Evolutionary conservation across 179 eudicot genomes (phyloP).

Genomic region (Patellifolia procumbens): DNA sequence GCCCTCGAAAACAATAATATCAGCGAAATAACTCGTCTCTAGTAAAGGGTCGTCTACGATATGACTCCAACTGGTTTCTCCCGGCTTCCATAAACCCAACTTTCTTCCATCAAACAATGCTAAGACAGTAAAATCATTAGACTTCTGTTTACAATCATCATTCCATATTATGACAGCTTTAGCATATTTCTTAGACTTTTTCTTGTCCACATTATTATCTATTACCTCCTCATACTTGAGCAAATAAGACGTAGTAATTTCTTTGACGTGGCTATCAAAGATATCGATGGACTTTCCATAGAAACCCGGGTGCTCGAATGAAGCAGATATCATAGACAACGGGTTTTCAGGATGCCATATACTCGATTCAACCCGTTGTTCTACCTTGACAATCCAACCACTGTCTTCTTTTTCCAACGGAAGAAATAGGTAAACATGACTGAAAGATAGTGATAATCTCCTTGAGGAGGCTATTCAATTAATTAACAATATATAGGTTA

Average conservation of each 20-base stretch:
- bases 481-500: too few relatives aligned
- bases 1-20: background rate
- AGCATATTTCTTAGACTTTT: background rate
- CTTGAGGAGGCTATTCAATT: too few relatives aligned
- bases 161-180: background rate
- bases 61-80: background rate
- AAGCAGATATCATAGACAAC: background rate
- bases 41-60: background rate
- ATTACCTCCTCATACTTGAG: background rate
- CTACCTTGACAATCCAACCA: conserved; percentile 4
- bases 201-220: too few relatives aligned
- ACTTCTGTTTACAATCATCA: background rate
- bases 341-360: background rate
- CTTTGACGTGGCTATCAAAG: background rate
- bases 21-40: background rate
- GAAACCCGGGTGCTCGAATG: background rate
- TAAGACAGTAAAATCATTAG: background rate
- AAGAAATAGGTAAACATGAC: background rate
- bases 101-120: background rate
- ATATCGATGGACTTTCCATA: background rate
- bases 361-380: background rate
- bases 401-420: background rate
- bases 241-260: background rate
- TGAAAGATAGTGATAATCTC: too few relatives aligned
- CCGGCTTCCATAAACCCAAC: too few relatives aligned